Evolutionary conservation across 176 grass and related monocot genomes (phyloP), one percentile per base, ranked within the genome.

Genomic region (Pontederia crassipes): DNA sequence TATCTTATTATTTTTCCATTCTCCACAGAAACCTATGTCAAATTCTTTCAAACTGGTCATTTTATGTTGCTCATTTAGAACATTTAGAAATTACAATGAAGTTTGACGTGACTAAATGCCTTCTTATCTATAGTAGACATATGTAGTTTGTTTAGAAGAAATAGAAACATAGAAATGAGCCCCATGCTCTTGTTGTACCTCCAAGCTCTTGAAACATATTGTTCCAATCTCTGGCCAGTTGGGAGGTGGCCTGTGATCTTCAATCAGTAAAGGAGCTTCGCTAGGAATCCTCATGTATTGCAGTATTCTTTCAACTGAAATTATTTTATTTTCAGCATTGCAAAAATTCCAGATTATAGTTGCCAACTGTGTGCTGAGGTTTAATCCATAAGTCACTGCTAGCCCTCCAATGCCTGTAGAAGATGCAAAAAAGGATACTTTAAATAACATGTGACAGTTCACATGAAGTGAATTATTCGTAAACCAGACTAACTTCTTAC

Each of bases 301-400:
- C 80, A 91, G 58, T 82, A 97, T 91, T 81, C 93, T 91, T 79
- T 97, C 93, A 65, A 97, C 84, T 12, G 93, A 97, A 66, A 91
- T 97, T 81, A 97, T 97, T 85, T 88, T 97, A 77, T 97, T 97
- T 72, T 97, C 87, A 69, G 84, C 62, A 56, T 91, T 85, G 79
- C 93, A 97, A 61, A 85, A 83, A 72, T 97, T 91, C 93, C 93
- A 97, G 71, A 82, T 91, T 49, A 91, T 83, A 70, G 74, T 58
- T 72, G 87, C 72, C 64, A 88, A 18, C 78, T 97, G 93, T 49
- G 76, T 69, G 66, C 88, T 97, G 72, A 97, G 87, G 61, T 85
- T 97, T 70, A 97, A 77, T 64, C 85, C 92, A 74, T 91, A 97
- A 71, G 93, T 88, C 58, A 97, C 87, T 2, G 87, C 93, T 61